Evolutionary conservation across 2,329 filamentous ascomycete species (phyloP), one percentile per base, ranked within the genome.

Genomic region (Eutypa lata): DNA sequence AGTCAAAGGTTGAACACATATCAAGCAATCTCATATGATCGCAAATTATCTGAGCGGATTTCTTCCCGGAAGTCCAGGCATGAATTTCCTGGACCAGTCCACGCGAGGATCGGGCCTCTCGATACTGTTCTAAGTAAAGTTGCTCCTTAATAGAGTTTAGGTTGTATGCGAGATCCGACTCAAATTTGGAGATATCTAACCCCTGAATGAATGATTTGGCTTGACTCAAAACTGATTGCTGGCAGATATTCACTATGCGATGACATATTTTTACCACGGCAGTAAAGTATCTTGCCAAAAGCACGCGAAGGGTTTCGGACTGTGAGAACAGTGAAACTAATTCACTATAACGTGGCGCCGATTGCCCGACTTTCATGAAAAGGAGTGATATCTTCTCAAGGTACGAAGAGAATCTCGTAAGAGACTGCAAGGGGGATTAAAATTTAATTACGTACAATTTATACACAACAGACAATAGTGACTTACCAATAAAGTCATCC

Each of bases 251-350:
- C 0, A 74, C 55, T 0, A 74, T 22, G 0, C 65, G 53, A 33
- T 68, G 69, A 42, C 75, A 78, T 1, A 78, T 50, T 0, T 52
- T 44, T 2, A 76, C 71, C 0, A 75, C 62, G 0, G 71, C 57
- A 14, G 72, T 69, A 24, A 73, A 74, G 47, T 78, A 78, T 54
- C 76, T 71, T 11, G 53, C 63, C 3, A 75, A 49, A 18, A 69
- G 48, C 1, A 61, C 59, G 47, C 71, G 72, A 4, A 77, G 58
- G 1, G 48, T 54, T 19, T 62, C 68, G 0, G 74, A 77, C 28
- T 56, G 63, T 0, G 70, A 68, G 53, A 75, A 76, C 0, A 78
- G 61, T 3, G 70, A 47, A 3, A 68, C 68, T 57, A 77, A 67
- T 5, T 51, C 58, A 49, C 76, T 61, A 49, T 75, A 68, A 1